Evolutionary conservation across 2,329 filamentous ascomycete genomes (phyloP), one percentile per base, ranked within the genome.

Genomic region (Pyrenochaeta sp.): DNA sequence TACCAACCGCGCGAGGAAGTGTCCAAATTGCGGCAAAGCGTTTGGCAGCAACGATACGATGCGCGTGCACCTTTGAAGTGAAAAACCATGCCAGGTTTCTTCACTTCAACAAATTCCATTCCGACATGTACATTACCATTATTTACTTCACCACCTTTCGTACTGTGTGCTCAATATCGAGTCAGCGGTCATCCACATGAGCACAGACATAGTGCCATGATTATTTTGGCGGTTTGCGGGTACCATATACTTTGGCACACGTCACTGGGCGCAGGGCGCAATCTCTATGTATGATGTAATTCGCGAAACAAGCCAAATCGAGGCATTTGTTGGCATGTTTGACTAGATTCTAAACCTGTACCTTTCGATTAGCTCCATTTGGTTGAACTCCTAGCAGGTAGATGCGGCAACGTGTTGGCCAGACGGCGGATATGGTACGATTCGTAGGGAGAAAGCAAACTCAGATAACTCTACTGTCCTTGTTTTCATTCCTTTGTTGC

Each of bases 31-130:
- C 81, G 92, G 90, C 68, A 90, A 90, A 77, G 87, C 91, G 3
- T 99, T 99, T 73, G 94, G 96, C 68, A 90, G 87, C 74, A 90
- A 90, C 76, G 95, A 99, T 73, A 87, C 92, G 57, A 96, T 97
- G 91, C 79, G 71, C 30, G 78, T 82, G 39, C 73, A 75, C 56
- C 54, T 73, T 17, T 75, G n/a, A 53, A 35, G 23, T 36, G 30
- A 17, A 6, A 6, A 15, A n/a, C 4, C 12, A 4, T 17, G 7
- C 3, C 23, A 42, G 20, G 10, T 15, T 21, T 33, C 43, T 12
- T 43, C 44, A 33, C 42, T 41, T 49, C 35, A 33, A 42, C 40
- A 40, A 17, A 7, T n/a, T 12, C n/a, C 18, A 30, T 37, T 49
- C 27, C 41, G 23, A 48, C 44, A 37, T 60, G 56, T 60, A 60